phyloP scores from a whole-genome alignment of 176 grass and related monocot species.

The Oryza meyeriana region DNA sequence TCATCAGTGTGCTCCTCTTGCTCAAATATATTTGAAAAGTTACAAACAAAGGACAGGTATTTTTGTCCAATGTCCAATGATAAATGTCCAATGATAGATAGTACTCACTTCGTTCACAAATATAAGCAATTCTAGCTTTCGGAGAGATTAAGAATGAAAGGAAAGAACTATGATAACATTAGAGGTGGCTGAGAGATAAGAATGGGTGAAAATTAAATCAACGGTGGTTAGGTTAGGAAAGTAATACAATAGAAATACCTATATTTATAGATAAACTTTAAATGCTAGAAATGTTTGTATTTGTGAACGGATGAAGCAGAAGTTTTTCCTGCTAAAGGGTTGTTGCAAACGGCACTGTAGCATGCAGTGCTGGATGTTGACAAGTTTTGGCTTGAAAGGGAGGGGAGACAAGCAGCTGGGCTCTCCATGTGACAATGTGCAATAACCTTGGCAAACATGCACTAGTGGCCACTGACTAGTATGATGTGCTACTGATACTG shows the following conservation, averaged over 20 bases:
- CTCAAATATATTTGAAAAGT: neutral
- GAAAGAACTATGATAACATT: no score
- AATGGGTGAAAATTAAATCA: no score
- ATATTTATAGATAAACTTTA: no score
- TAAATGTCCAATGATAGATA: neutral
- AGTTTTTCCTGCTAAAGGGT: neutral
- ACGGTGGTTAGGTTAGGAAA: no score
- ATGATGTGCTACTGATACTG: neutral
- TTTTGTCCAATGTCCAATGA: neutral
- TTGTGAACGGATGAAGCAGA: no score
- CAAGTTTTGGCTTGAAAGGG: neutral
- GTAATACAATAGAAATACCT: no score
- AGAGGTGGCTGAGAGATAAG: no score
- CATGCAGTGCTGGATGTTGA: neutral
- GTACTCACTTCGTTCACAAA: no score
- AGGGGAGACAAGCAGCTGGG: constrained; percentile 17
- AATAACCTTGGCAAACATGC: constrained; percentile 2
- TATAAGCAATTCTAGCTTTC: no score
- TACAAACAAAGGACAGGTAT: neutral
- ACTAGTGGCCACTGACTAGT: neutral
- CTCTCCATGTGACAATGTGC: constrained; percentile 53
- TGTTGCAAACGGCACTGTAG: neutral
- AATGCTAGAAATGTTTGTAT: no score
- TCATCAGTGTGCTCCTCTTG: neutral
- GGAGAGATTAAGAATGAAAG: no score